Evolutionary conservation across 192 early-diverging fungal species (phyloP), one percentile per base, ranked within the genome.

Genomic region (Rhizoclosmatium globosum): DNA sequence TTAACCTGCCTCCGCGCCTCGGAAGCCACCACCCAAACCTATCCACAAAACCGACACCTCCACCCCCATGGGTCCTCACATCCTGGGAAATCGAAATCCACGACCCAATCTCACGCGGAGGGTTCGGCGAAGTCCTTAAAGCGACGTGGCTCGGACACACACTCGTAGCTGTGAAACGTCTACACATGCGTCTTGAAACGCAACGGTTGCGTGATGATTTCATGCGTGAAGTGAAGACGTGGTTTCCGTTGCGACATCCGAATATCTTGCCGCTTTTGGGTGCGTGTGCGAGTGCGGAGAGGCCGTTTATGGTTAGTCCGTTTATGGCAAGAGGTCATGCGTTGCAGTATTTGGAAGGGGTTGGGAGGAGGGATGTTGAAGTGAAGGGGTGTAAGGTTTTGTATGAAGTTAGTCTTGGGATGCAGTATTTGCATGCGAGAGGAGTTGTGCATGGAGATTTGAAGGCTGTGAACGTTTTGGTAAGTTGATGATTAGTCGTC

Each of bases 241-340:
- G 84, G 84, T 77, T 70, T 59, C 65, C 68, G 7, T 69, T 85
- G 11, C 44, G 78, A 23, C 85, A 87, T 71, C 85, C 74, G 19
- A 76, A 87, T 74, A 76, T 87, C 1, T 46, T 87, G 11, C 74
- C 74, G 41, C 70, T 87, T 19, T 68, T 85, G 7, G 85, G 83
- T 1, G 85, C 84, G 4, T 87, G 81, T 70, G 67, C 71, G 15
- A 72, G 57, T 9, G 73, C 82, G 46, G 79, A 83, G 57, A 44
- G 64, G 64, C 85, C 85, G 17, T 87, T 87, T 69, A 78, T 87
- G 81, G 74, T 87, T 43, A 64, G 62, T 41, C 83, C 79, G 15
- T 85, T 72, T 58, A 77, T 83, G 76, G 44, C 74, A 48, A 43
- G 70, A 31, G 85, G 85, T 11, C 46, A 56, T 47, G 74, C 77